Evolutionary conservation across 2,329 filamentous ascomycete species (phyloP).

Genomic region (Delphinella strobiligena): DNA sequence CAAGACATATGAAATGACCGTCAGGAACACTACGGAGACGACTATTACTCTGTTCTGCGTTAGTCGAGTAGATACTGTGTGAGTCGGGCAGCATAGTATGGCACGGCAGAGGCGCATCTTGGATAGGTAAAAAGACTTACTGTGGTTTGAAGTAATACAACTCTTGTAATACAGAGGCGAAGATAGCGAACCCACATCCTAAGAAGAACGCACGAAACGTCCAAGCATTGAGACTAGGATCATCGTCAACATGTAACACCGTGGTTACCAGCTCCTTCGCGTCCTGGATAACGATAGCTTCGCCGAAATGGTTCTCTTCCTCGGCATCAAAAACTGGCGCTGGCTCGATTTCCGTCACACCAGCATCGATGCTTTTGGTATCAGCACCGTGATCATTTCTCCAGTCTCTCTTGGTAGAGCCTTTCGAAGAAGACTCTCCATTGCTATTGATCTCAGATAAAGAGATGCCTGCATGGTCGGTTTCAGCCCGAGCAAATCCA

Average conservation of each 20-base stretch:
- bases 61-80: too few relatives aligned
- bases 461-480: conserved; percentile 5
- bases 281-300: conserved; percentile 11
- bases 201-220: conserved; percentile 30
- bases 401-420: conserved; percentile 1
- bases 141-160: conserved; percentile 40
- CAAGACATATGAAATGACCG: conserved; percentile 32
- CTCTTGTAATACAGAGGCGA: conserved; percentile 25
- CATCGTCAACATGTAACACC: conserved; percentile 25
- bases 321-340: not conserved
- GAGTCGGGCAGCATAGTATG: too few relatives aligned
- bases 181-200: conserved; percentile 19
- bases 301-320: conserved; percentile 8
- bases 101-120: too few relatives aligned
- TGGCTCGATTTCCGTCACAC: conserved; percentile 1
- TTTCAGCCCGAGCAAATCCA: conserved; percentile 7
- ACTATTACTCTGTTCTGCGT: too few relatives aligned
- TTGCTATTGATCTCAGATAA: not conserved
- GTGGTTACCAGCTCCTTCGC: conserved; percentile 22
- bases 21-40: conserved; percentile 33
- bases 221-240: conserved; percentile 23
- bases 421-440: conserved; percentile 5
- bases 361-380: not conserved
- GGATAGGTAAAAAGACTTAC: too few relatives aligned
- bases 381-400: conserved; percentile 3